phyloP scores from a whole-genome alignment of 1,284 basidiomycete species.

The Mrakiaceae sp. region DNA sequence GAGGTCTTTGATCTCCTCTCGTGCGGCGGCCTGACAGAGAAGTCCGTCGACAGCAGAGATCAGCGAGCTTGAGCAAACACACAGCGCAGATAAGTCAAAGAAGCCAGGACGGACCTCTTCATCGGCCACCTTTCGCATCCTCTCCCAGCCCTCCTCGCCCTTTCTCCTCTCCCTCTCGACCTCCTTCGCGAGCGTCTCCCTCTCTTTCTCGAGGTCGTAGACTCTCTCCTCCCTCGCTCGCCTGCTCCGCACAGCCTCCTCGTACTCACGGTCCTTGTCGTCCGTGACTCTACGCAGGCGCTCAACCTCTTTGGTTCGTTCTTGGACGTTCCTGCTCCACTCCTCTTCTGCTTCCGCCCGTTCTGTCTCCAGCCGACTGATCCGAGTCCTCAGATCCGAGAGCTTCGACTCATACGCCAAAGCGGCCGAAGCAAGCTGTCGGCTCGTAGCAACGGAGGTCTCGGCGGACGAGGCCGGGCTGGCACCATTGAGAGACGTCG shows the following conservation, averaged over 20 bases:
- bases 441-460: background rate
- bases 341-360: slow-evolving; percentile 53
- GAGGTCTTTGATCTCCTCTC: slow-evolving; percentile 33
- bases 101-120: slow-evolving; percentile 31
- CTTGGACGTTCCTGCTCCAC: slow-evolving; percentile 55
- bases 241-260: slow-evolving; percentile 44
- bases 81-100: background rate
- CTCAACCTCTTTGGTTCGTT: slow-evolving; percentile 53
- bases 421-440: slow-evolving; percentile 5
- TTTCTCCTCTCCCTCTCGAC: slow-evolving; percentile 28
- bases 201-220: slow-evolving; percentile 47
- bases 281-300: slow-evolving; percentile 51
- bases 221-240: slow-evolving; percentile 50
- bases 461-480: background rate
- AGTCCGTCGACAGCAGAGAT: background rate
- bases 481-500: slow-evolving; percentile 11
- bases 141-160: slow-evolving; percentile 43
- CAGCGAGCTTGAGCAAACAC: background rate
- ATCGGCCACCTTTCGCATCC: slow-evolving; percentile 30
- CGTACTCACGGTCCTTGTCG: slow-evolving; percentile 39
- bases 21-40: slow-evolving; percentile 28
- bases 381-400: slow-evolving; percentile 48
- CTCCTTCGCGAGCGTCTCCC: slow-evolving; percentile 42
- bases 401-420: slow-evolving; percentile 41
- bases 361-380: slow-evolving; percentile 31